Evolutionary conservation across 495 filamentous ascomycete genomes (phyloP).

Genomic region (Penicillium silybi): DNA sequence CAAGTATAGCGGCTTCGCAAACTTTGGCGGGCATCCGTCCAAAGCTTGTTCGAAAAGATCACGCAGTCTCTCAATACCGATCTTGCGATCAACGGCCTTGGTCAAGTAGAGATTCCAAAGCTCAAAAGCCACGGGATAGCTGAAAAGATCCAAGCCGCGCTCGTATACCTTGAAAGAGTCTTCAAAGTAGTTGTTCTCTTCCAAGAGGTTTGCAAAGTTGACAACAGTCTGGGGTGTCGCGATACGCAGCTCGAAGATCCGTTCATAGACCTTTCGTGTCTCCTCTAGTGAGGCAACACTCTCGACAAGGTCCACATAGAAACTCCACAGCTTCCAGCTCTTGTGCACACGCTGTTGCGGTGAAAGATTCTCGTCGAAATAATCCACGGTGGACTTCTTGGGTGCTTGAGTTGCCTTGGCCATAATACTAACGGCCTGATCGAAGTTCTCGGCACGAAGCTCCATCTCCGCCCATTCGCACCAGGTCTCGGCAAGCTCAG

Average conservation of each 20-base stretch:
- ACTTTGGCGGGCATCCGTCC: slow-evolving; percentile 90
- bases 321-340: slow-evolving; percentile 99
- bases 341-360: slow-evolving; percentile 98
- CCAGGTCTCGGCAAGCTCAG: slow-evolving; percentile 96
- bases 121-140: slow-evolving; percentile 96
- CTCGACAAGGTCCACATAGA: slow-evolving; percentile 98
- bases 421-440: slow-evolving; percentile 92
- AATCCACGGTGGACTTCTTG: slow-evolving; percentile 92
- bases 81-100: slow-evolving; percentile 93
- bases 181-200: slow-evolving; percentile 94
- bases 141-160: slow-evolving; percentile 93
- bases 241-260: slow-evolving; percentile 97
- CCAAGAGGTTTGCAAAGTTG: slow-evolving; percentile 95
- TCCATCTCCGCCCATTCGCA: slow-evolving; percentile 99
- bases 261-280: slow-evolving; percentile 89
- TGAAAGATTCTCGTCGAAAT: slow-evolving; percentile 91
- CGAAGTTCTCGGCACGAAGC: slow-evolving; percentile 90
- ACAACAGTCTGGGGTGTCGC: slow-evolving; percentile 97
- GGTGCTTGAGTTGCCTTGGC: slow-evolving; percentile 93
- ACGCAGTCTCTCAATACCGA: slow-evolving; percentile 87
- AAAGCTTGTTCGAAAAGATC: slow-evolving; percentile 98
- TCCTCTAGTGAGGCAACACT: slow-evolving; percentile 88
- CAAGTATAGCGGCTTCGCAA: slow-evolving; percentile 90
- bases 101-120: slow-evolving; percentile 98
- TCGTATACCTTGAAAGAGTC: slow-evolving; percentile 98